Evolutionary conservation across 1,284 basidiomycete species (phyloP), one percentile per base, ranked within the genome.

Genomic region (Sanghuangporus sanghuang): DNA sequence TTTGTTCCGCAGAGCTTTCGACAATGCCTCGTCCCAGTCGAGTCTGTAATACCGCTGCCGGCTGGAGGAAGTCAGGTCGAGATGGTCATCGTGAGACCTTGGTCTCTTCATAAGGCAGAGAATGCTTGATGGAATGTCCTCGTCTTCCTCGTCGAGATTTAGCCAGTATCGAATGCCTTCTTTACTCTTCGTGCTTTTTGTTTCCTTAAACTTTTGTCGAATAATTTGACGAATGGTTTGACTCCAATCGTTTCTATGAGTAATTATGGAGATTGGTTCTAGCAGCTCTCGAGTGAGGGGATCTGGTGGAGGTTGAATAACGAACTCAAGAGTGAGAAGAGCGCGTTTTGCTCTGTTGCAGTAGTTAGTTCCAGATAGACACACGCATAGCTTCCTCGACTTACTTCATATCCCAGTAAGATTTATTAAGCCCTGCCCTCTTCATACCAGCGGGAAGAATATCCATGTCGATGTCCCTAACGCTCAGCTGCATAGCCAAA

Each of bases 381-480:
- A 46, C 5, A n/a, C 16, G n/a, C 44, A n/a, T n/a, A 4, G 4
- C 27, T 46, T n/a, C 50, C 3, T 27, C 8, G 42, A 80, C 85
- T 72, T 74, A 93, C 93, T 84, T 92, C 71, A 79, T 78, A 76
- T 94, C 89, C 85, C 90, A 94, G 49, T 79, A 81, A 8, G 91
- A 93, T 73, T 92, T 89, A 73, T 94, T 95, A 62, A 81, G 69
- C 67, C 81, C 86, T 66, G 86, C 78, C 67, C 85, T 79, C 69
- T 89, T 87, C 93, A 96, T 96, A n/a, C 93, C 93, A 39, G 81
- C 74, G 0, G 93, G 85, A 56, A 95, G 79, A 62, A 92, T 70
- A 50, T 92, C 89, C 72, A 95, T 81, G 42, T 90, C 87, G 65
- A 92, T 85, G 66, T 87, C 85, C 67, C 79, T 73, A 53, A 81